Percentiles rank a stretch among this genome's conserved stretches.
phyloP scores from a whole-genome alignment of 2,329 filamentous ascomycete genomes.

The Neocucurbitaria cava region DNA sequence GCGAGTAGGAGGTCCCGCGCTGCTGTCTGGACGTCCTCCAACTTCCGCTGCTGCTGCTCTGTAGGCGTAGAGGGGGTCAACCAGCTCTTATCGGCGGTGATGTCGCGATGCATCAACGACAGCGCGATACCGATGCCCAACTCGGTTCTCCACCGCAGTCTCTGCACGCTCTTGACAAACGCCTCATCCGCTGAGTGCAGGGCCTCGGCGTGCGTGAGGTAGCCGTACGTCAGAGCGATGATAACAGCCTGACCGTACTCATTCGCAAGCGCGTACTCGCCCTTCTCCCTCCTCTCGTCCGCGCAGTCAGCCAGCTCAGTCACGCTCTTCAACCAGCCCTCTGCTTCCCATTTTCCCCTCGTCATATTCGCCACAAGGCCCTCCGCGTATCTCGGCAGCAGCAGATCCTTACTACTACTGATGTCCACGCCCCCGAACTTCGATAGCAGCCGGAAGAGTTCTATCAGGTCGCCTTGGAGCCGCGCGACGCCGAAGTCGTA shows the following conservation, averaged over 20 bases:
- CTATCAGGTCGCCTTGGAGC: conserved; percentile 43
- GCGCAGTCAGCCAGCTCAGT: conserved; percentile 26
- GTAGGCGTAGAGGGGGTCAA: conserved; percentile 5
- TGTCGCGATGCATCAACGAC: conserved; percentile 13
- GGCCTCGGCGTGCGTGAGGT: conserved; percentile 36
- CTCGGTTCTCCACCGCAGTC: conserved; percentile 41
- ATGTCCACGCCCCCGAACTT: conserved; percentile 29
- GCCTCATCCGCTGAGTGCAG: conserved; percentile 31
- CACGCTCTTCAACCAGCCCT: conserved; percentile 25
- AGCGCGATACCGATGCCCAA: conserved; percentile 31
- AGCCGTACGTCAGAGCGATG: conserved; percentile 41
- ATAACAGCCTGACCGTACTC: conserved; percentile 36
- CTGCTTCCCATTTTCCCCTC: conserved; percentile 17
- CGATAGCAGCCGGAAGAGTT: conserved; percentile 37
- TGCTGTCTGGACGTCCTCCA: too few species aligned
- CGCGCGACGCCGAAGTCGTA: conserved; percentile 32
- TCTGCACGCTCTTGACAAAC: conserved; percentile 32
- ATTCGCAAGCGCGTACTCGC: conserved; percentile 20
- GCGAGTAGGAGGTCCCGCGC: conserved; percentile 32
- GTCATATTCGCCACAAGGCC: conserved; percentile 31
- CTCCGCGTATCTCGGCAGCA: conserved; percentile 34
- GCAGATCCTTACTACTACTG: conserved; percentile 23
- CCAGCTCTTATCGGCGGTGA: conserved; percentile 21
- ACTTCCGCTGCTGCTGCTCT: too few species aligned
- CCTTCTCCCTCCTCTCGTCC: conserved; percentile 21